A percentile compares a stretch with the other conserved stretches of the same genome.
Conservation (phyloP, 306 rosid genomes). For the Fragaria nilgerrensis region DNA sequence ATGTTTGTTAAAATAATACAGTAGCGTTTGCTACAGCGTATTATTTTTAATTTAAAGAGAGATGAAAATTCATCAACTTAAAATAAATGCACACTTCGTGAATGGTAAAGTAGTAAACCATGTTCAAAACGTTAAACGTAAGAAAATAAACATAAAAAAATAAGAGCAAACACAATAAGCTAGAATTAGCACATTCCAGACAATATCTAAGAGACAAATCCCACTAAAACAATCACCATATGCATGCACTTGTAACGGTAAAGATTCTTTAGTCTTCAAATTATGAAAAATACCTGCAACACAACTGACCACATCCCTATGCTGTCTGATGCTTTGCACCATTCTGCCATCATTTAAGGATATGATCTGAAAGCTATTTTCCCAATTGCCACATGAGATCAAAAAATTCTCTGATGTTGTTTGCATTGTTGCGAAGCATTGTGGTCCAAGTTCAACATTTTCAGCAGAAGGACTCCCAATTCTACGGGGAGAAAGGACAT, state of each 20-base stretch:
- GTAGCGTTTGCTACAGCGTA: not conserved
- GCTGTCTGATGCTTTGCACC: slow-evolving; percentile 96
- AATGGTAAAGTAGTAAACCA: not conserved
- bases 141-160: not conserved
- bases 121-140: not conserved
- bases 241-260: not conserved
- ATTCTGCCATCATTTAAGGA: slow-evolving; percentile 86
- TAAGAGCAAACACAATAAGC: not conserved
- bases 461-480: slow-evolving; percentile 90
- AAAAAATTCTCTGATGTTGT: slow-evolving; percentile 72
- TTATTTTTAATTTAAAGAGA: too few relatives aligned
- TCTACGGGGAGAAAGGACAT: slow-evolving; percentile 75
- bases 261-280: not conserved
- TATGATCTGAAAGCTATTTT: slow-evolving; percentile 93
- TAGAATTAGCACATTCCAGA: not conserved
- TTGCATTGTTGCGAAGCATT: slow-evolving; percentile 87
- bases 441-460: slow-evolving; percentile 81
- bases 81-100: not conserved
- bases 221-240: not conserved
- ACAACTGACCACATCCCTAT: slow-evolving; percentile 96
- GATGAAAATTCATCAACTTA: not conserved
- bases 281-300: slow-evolving; percentile 71
- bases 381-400: slow-evolving; percentile 97
- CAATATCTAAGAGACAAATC: not conserved
- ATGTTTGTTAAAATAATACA: not conserved